Conservation (phyloP, 2,329 filamentous ascomycete species). For the Alternaria consortialis region DNA sequence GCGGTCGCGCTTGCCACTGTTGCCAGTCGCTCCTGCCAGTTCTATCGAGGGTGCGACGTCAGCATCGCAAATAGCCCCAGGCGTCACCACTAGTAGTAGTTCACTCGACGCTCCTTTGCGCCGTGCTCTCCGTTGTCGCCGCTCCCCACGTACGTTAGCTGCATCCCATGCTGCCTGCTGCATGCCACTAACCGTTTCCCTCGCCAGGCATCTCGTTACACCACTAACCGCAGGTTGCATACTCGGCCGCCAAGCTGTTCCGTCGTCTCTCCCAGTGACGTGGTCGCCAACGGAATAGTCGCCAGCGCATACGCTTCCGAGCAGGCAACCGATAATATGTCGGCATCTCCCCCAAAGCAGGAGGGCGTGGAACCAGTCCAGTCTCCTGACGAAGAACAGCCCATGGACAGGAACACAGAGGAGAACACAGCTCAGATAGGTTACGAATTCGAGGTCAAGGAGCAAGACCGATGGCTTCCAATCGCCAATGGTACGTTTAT, state of each 20-base stretch:
- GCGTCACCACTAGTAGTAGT: conserved; percentile 6
- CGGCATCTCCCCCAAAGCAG: conserved; percentile 89
- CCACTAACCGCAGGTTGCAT: conserved; percentile 41
- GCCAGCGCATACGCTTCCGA: conserved; percentile 60
- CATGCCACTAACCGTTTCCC: conserved; percentile 47
- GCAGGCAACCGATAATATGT: conserved; percentile 68
- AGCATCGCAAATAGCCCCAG: conserved; percentile 9
- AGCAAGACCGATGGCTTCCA: conserved; percentile 98
- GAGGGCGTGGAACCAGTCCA: conserved; percentile 89
- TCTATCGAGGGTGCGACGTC: conserved; percentile 2
- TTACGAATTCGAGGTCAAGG: conserved; percentile 98
- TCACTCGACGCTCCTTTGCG: conserved; percentile 26
- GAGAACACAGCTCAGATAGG: conserved; percentile 78
- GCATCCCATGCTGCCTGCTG: conserved; percentile 29
- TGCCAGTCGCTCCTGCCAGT: conserved; percentile 6
- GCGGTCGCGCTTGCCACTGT: conserved; percentile 16
- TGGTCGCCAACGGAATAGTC: conserved; percentile 53
- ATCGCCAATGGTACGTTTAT: conserved; percentile 98
- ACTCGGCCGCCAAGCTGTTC: conserved; percentile 46
- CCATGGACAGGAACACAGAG: conserved; percentile 85
- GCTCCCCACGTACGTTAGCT: conserved; percentile 34
- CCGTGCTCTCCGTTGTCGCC: conserved; percentile 19
- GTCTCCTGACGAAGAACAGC: conserved; percentile 91
- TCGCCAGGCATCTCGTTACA: conserved; percentile 43
- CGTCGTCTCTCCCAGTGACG: conserved; percentile 47